A percentile compares a stretch with the other conserved stretches of the same genome.
These are phyloP conservation scores for Nyssa sinensis DNA, from an alignment of 148 eudicot species.

Conservation along the genomic window DNA sequence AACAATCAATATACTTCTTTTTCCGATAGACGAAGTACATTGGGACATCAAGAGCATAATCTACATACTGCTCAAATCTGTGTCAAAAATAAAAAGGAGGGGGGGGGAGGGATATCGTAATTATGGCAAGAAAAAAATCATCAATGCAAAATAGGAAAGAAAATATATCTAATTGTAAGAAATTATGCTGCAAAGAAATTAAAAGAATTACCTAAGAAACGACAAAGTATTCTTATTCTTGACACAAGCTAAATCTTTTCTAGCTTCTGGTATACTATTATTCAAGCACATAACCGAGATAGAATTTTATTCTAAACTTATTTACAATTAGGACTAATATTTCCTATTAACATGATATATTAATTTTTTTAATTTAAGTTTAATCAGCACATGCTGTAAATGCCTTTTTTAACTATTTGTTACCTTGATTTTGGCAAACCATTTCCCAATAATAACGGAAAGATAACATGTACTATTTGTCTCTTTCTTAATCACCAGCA, in stretches of 20 bases:
- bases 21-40: conserved; percentile 92
- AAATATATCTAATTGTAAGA: neutral
- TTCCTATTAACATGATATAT: neutral
- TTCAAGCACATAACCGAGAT: neutral
- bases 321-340: neutral
- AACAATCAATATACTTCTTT: conserved; percentile 80
- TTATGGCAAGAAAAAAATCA: neutral
- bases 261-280: neutral
- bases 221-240: neutral
- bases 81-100: too few relatives aligned
- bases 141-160: neutral
- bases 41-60: conserved; percentile 96
- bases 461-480: neutral
- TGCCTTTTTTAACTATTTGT: neutral
- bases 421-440: neutral
- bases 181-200: too few relatives aligned
- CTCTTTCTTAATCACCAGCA: neutral
- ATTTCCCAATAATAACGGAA: neutral
- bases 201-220: neutral
- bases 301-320: too few relatives aligned
- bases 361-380: neutral
- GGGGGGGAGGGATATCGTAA: too few relatives aligned
- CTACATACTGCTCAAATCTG: conserved; percentile 96
- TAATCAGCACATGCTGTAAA: neutral
- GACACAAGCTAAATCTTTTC: neutral